Base-by-base conservation (phyloP, 192 early-diverging fungal genomes). In the Umbelopsis ramanniana region DNA sequence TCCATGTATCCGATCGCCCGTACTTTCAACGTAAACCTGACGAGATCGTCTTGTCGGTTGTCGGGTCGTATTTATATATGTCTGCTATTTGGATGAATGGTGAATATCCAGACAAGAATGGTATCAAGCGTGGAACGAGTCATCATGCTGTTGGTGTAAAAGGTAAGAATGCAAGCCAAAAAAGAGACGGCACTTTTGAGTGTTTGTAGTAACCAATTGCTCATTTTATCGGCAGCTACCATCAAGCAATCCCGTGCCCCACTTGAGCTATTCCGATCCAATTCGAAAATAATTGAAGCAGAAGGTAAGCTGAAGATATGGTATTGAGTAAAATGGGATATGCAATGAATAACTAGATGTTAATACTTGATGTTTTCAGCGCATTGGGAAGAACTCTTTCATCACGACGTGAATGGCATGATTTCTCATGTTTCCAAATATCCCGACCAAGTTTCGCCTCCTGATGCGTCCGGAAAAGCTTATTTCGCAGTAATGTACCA, bases 401-500 rank as follows among this genome's bases (percentile, higher is more conserved):
- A 69, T 1, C 74, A 80, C 22, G 45, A 52, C 5, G 33, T 80
- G 14, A 46, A 60, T 35, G 79, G 79, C 19, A 57, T 63, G 19
- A 76, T 80, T 46, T 71, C 75, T 0, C 54, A 46, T 26, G 38
- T 50, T 6, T 76, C 79, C 11, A 48, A 35, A 19, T 40, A 23
- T 7, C 50, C 57, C 4, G 57, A 63, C 33, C 69, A 52, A 35
- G 9, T 54, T 4, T 50, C 63, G n/a, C 10, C 53, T 47, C 33
- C 35, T 17, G 37, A 26, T 26, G 67, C 33, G 24, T 26, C 24
- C 2, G 55, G 53, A 48, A 43, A 24, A 6, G 67, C 35, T 37
- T 57, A 46, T 35, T 75, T 79, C 66, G 70, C 70, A 23, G 54
- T 79, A 14, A 43, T 79, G 0, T 79, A 79, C 52, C 71, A 79